Base-by-base conservation (phyloP, 345 rosid species). In the Bruguiera gymnorhiza region DNA sequence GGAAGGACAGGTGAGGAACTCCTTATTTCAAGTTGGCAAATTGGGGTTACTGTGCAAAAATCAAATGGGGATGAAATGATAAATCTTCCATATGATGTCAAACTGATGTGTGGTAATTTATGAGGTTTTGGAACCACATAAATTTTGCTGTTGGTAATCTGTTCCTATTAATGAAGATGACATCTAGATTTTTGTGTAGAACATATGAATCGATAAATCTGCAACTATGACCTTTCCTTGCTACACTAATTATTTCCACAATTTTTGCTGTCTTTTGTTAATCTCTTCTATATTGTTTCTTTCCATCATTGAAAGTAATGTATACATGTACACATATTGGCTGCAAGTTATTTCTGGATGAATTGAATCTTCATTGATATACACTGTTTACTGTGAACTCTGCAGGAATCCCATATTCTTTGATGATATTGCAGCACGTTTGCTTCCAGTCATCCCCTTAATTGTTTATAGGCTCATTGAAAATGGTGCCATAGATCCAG, bases 341-440 rank as follows among this genome's bases (percentile, higher is more conserved):
- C 18, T 43, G 19, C 18, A 56, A 56, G 24, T 56, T 27, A 21
- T 56, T 24, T 24, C 29, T 56, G 18, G 26, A 16, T 51, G 63
- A 39, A 53, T 15, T 65, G 46, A 58, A 26, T 62, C 63, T 31
- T 68, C 24, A 43, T 60, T 80, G 57, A 70, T 70, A 11, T 43
- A 39, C 50, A 43, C 59, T 37, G 50, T 36, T 71, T 56, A 66
- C 58, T 52, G 37, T 76, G 63, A 30, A 61, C 62, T 70, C 27
- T 70, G 70, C 89, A 95, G 99, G 89, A 85, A 88, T 75, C 99
- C 99, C 46, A 87, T 92, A 59, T 92, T 95, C 85, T 92, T 95
- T 62, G 99, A 95, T 83, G 99, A 92, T 76, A 84, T 89, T 60
- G 96, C 88, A 46, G 97, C 90, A 19, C 90, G 93, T 62, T 82